Evolutionary conservation across 805 yeast species (phyloP).

Genomic region (Yarrowia keelungensis): DNA sequence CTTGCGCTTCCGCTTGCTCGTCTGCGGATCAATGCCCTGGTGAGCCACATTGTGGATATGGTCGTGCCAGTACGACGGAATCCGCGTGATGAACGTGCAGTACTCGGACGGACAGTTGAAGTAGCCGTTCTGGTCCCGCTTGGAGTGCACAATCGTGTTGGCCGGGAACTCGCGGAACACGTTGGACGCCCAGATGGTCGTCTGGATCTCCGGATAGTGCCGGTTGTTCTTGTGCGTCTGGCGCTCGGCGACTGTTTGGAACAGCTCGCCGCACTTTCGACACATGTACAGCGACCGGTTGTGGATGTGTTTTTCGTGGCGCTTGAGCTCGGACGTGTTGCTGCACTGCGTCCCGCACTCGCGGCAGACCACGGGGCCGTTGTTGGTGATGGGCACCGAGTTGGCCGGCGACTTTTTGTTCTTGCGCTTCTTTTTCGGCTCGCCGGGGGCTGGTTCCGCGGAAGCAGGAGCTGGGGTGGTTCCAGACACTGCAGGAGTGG

Average conservation of each 20-base stretch:
- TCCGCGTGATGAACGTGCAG: slow-evolving; percentile 45
- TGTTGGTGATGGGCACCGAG: slow-evolving; percentile 35
- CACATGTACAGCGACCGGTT: slow-evolving; percentile 43
- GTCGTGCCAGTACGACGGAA: slow-evolving; percentile 46
- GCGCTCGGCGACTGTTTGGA: slow-evolving; percentile 45
- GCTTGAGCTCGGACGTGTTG: slow-evolving; percentile 43
- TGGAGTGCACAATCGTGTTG: slow-evolving; percentile 41
- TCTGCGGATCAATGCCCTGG: slow-evolving; percentile 45
- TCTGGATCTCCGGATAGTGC: slow-evolving; percentile 43
- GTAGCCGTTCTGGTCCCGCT: slow-evolving; percentile 44
- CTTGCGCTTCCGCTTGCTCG: slow-evolving; percentile 41
- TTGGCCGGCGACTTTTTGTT: slow-evolving; percentile 36
- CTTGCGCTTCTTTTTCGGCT: slow-evolving; percentile 33
- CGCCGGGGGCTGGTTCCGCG: neutral
- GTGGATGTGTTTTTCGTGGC: slow-evolving; percentile 43
- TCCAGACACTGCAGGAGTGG: neutral
- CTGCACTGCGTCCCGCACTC: slow-evolving; percentile 43
- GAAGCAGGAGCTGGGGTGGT: neutral
- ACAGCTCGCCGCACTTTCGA: slow-evolving; percentile 45
- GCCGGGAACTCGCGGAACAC: slow-evolving; percentile 42
- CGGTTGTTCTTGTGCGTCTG: slow-evolving; percentile 47
- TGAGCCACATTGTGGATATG: slow-evolving; percentile 45
- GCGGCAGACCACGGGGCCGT: slow-evolving; percentile 41
- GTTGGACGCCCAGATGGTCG: slow-evolving; percentile 42
- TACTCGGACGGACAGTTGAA: slow-evolving; percentile 44